Evolutionary conservation across 139 green algal species (phyloP), one percentile per base, ranked within the genome.

Genomic region (Volvox reticuliferus): DNA sequence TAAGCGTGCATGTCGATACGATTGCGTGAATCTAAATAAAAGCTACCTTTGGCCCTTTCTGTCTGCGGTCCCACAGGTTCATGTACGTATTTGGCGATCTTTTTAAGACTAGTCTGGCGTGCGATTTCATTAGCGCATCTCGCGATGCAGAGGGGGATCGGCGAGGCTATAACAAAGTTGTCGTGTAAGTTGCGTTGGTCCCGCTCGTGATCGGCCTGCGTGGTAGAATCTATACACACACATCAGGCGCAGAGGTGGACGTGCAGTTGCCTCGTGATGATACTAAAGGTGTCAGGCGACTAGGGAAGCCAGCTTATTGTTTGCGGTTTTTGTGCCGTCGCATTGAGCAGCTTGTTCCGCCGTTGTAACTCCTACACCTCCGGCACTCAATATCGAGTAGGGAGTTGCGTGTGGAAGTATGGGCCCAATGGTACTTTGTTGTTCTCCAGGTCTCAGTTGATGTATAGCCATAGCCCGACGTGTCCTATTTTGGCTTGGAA

Each of bases 1-100:
- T 21, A 79, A 9, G 6, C 73, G 32, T 79, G 73, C 24, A 2
- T 12, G 2, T 21, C 2, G 16, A 44, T 55, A 24, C 32, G 32
- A 30, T 18, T 24, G 24, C 30, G 1, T 55, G 2, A 24, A 9
- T 30, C 17, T n/a, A n/a, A n/a, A 30, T 9, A 20, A 28, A 13
- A 55, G 28, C 32, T 24, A 61, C 13, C 13, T 65, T 2, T 67
- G 30, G 2, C 13, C 32, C 76, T 82, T 32, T 20, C 32, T 33
- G n/a, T 20, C 76, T 24, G 32, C 32, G 17, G 1, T 82, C 76
- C 32, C 33, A 26, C 82, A 89, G 85, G 85, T 82, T 89, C 69
- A 89, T 89, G 85, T 89, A 82, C 28, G 22, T 89, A 1, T 89
- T 89, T 16, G 85, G 85, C 2, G 85, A 89, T 30, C 32, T 73